Percentiles rank a stretch among this genome's conserved stretches.
Conservation (phyloP, 345 rosid genomes). For the Rhodamnia rubescens region DNA sequence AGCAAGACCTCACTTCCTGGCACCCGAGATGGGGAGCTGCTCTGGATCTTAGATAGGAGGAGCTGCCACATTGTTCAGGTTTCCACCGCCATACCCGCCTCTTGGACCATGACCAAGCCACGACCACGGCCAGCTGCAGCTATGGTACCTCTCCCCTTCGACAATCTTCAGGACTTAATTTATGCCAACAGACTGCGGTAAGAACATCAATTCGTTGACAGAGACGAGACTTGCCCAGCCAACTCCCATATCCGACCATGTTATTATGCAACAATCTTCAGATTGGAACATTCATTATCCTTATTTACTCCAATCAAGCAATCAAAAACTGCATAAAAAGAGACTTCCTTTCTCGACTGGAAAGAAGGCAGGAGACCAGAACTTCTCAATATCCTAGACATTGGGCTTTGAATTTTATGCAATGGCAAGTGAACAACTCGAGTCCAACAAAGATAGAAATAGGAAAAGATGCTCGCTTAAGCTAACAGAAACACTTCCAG, state of each 20-base stretch:
- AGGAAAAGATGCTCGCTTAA: neutral
- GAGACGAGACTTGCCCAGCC: neutral
- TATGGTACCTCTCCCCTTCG: constrained; percentile 50
- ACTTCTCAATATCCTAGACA: neutral
- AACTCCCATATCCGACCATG: neutral
- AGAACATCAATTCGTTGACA: neutral
- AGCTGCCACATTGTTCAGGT: constrained; percentile 9
- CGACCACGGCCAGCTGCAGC: constrained; percentile 39
- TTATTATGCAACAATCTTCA: neutral
- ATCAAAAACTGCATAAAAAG: neutral
- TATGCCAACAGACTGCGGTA: constrained; percentile 52
- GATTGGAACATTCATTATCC: neutral
- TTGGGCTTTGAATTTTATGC: neutral
- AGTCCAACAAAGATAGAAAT: neutral
- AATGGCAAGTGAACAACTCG: neutral
- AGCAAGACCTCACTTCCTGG: constrained; percentile 30
- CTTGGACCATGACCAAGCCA: constrained; percentile 41
- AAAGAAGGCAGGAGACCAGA: too few species aligned
- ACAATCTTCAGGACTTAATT: constrained; percentile 83
- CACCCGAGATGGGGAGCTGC: constrained; percentile 85
- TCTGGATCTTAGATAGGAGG: constrained; percentile 65
- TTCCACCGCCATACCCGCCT: constrained; percentile 22
- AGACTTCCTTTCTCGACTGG: neutral
- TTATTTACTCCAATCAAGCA: neutral
- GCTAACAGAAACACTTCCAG: neutral